These are phyloP conservation scores for Patellifolia procumbens DNA, from an alignment of 179 eudicot genomes.

Conservation along the genomic window DNA sequence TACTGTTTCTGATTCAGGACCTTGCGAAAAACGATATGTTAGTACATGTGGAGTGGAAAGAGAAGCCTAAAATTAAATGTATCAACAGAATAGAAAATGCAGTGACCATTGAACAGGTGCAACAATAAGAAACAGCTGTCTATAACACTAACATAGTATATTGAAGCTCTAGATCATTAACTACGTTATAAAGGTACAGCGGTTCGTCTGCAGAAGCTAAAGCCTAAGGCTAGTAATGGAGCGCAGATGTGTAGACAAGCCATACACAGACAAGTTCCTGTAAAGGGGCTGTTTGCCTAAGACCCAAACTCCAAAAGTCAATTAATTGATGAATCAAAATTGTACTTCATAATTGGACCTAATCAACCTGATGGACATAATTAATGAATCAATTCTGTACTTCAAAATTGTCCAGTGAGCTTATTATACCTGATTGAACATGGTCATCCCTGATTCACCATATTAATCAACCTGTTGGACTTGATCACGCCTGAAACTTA, in stretches of 20 bases:
- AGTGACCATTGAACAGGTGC: neutral
- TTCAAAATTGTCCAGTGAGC: too few relatives aligned
- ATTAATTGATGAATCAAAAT: neutral
- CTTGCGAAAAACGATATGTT: conserved; percentile 28
- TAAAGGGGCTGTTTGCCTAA: neutral
- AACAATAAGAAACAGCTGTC: neutral
- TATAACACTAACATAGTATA: neutral
- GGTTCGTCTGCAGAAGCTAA: neutral
- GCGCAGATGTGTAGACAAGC: neutral
- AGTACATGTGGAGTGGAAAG: conserved; percentile 7
- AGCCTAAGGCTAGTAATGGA: neutral
- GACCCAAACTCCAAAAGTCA: neutral
- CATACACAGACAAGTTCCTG: neutral
- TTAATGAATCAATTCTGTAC: too few relatives aligned
- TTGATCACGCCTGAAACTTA: too few relatives aligned
- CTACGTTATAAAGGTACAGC: neutral
- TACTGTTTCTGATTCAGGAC: conserved; percentile 37
- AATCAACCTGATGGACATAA: too few relatives aligned
- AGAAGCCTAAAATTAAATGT: neutral
- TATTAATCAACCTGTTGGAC: too few relatives aligned
- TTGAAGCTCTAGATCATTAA: neutral
- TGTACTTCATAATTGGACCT: too few relatives aligned
- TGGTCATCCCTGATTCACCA: too few relatives aligned
- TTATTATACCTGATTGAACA: too few relatives aligned
- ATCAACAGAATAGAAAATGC: neutral